Evolutionary conservation across 2,329 filamentous ascomycete species (phyloP), one percentile per base, ranked within the genome.

Genomic region (Aspergillus neotritici): DNA sequence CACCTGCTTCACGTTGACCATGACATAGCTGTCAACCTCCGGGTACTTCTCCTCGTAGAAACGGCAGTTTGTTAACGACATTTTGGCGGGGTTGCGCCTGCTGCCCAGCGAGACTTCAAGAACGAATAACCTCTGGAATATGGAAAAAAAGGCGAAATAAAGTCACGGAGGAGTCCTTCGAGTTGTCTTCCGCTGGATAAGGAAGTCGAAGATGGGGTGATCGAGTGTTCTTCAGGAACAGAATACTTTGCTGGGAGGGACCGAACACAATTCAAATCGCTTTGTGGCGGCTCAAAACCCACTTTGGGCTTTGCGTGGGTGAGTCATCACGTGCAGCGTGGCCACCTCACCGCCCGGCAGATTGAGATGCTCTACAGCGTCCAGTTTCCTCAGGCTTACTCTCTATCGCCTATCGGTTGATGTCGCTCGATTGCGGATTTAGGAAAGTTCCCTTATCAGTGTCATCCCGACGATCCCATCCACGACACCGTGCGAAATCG

Each of bases 1-100:
- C 67, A 90, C 86, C 83, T 95, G 89, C 81, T 95, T 94, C 62
- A 97, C 93, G 72, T 97, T 98, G 69, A 98, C 93, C 93, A 98
- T 98, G 67, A 98, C 94, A 74, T 96, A 97, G 78, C 88, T 94
- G 74, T 98, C 93, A 68, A 98, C 91, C 79, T 97, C 93, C 47
- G 89, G 89, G 65, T 86, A 96, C 73, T 94, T 94, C 75, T 95
- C 88, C 79, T 95, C 89, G 70, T 95, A 96, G 73, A 94, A 96
- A 63, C 89, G 88, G 73, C 87, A 94, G 75, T 94, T 94, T 68
- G 87, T 93, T 76, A 94, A 82, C 73, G 89, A 94, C 87, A 94
- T 94, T 63, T 68, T 86, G 79, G 77, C 75, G 75, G 72, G 63
- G 64, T 63, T 63, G 62, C 61, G 60, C 53, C 52, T 60, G 49